phyloP scores from a whole-genome alignment of 345 rosid species.

The Lepidium africanum region DNA sequence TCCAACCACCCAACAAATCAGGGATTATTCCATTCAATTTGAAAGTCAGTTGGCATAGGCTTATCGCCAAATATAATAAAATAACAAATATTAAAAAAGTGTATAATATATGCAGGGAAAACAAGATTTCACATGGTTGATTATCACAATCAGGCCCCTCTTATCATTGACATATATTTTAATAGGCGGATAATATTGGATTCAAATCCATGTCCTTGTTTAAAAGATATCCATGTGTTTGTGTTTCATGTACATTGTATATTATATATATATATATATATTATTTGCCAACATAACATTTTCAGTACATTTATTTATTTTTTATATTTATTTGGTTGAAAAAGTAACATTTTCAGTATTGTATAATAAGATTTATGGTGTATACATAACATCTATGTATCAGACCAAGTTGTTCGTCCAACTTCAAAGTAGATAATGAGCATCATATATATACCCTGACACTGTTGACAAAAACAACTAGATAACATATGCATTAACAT shows the following conservation, averaged over 20 bases:
- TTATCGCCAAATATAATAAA: conserved; percentile 4
- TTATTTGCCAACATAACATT: too few relatives aligned
- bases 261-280: too few relatives aligned
- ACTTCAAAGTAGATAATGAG: neutral
- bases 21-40: conserved; percentile 18
- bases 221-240: conserved; percentile 19
- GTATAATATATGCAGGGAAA: neutral
- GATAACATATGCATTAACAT: neutral
- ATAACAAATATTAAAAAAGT: neutral
- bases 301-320: too few relatives aligned
- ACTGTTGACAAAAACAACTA: neutral
- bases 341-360: neutral
- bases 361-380: neutral
- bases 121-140: conserved; percentile 28
- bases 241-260: neutral
- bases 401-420: neutral
- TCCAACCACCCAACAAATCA: conserved; percentile 22
- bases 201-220: conserved; percentile 7
- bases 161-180: neutral
- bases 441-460: neutral
- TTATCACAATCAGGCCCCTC: neutral
- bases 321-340: too few relatives aligned
- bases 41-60: conserved; percentile 28
- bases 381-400: neutral
- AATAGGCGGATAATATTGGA: conserved; percentile 12